Conservation (phyloP, 345 rosid genomes). For the Populus ilicifolia region DNA sequence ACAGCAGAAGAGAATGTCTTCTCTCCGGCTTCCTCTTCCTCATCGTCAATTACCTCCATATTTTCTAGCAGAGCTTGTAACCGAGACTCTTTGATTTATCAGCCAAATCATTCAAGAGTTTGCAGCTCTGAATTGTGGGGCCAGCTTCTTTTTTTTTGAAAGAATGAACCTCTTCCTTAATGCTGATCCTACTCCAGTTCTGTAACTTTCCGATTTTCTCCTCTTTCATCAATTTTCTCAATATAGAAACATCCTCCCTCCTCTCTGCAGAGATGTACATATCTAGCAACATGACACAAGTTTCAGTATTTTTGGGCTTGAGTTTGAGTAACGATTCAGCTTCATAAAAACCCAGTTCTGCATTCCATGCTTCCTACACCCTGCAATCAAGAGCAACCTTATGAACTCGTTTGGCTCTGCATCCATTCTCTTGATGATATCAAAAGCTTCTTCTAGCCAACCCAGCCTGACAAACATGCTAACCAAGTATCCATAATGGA, state of each 20-base stretch:
- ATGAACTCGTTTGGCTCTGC: slow-evolving; percentile 38
- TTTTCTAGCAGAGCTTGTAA: slow-evolving; percentile 11
- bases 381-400: slow-evolving; percentile 39
- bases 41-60: slow-evolving; percentile 6
- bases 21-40: slow-evolving; percentile 8
- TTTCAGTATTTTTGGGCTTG: slow-evolving; percentile 33
- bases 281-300: slow-evolving; percentile 27
- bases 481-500: slow-evolving; percentile 41
- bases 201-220: slow-evolving; percentile 19
- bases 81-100: slow-evolving; percentile 32
- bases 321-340: slow-evolving; percentile 47
- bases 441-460: not conserved
- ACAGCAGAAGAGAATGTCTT: slow-evolving; percentile 13
- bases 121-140: slow-evolving; percentile 15
- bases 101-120: slow-evolving; percentile 32
- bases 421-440: slow-evolving; percentile 38
- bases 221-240: slow-evolving; percentile 35
- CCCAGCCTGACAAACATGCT: slow-evolving; percentile 47
- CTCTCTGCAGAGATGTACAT: slow-evolving; percentile 32
- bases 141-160: slow-evolving; percentile 27
- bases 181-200: slow-evolving; percentile 56
- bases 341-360: slow-evolving; percentile 39
- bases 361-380: slow-evolving; percentile 20
- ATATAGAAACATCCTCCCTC: slow-evolving; percentile 38
- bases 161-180: slow-evolving; percentile 34